Conservation (phyloP, 129 eudicot genomes). For the Chrysanthemum seticuspe region DNA sequence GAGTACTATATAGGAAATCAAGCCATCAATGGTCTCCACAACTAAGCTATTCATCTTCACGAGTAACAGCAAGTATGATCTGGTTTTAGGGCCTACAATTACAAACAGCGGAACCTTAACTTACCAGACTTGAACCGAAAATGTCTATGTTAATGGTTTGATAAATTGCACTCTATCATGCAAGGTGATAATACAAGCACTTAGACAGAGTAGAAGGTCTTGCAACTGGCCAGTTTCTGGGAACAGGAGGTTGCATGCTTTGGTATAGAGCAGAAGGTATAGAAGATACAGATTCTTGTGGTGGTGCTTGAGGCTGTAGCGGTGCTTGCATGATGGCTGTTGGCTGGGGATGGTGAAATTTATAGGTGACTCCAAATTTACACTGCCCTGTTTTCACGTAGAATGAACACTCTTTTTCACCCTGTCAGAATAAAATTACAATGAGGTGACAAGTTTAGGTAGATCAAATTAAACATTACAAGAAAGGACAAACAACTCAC, state of each 20-base stretch:
- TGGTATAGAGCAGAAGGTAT: slow-evolving; percentile 47
- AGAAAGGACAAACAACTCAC: slow-evolving; percentile 39
- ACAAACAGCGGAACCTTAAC: too few relatives aligned
- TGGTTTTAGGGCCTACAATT: too few relatives aligned
- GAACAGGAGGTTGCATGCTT: slow-evolving; percentile 43
- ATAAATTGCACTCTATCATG: too few relatives aligned
- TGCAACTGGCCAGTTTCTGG: slow-evolving; percentile 76
- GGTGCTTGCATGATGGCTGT: slow-evolving; percentile 38
- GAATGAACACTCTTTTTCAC: slow-evolving; percentile 93
- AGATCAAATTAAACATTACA: background rate
- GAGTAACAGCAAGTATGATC: too few relatives aligned
- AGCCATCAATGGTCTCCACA: too few relatives aligned
- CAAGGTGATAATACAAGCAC: too few relatives aligned
- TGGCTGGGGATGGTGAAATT: slow-evolving; percentile 95
- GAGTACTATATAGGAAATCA: too few relatives aligned
- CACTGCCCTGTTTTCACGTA: slow-evolving; percentile 87
- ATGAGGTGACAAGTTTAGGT: slow-evolving; percentile 12
- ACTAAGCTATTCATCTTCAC: too few relatives aligned
- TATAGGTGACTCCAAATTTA: slow-evolving; percentile 89
- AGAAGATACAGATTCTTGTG: slow-evolving; percentile 29
- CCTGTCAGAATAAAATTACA: slow-evolving; percentile 44
- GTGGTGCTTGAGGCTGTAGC: slow-evolving; percentile 37
- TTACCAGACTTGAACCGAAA: too few relatives aligned
- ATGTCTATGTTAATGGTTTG: too few relatives aligned
- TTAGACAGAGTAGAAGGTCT: slow-evolving; percentile 66